These are phyloP conservation scores for Yarrowia keelungensis DNA, from an alignment of 805 yeast species.

Conservation along the genomic window DNA sequence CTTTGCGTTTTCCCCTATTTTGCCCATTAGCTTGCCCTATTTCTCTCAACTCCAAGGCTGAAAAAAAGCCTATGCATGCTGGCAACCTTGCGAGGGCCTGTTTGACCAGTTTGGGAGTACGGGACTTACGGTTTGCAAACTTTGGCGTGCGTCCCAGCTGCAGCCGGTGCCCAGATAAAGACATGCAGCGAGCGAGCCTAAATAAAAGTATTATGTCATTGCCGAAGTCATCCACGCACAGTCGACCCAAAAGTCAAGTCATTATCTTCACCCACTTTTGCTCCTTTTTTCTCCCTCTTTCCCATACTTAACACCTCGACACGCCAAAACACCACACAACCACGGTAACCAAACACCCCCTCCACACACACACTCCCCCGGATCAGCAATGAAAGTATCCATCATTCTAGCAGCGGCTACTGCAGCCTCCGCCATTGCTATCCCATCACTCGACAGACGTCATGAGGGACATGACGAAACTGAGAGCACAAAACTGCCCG, in stretches of 20 bases:
- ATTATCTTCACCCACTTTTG: constrained; percentile 7
- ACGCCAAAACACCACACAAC: not conserved
- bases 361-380: not conserved
- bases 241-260: constrained; percentile 4
- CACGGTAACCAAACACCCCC: too few relatives aligned
- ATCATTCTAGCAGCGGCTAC: not conserved
- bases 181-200: constrained; percentile 8
- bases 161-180: constrained; percentile 30
- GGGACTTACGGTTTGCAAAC: not conserved
- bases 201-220: constrained; percentile 34
- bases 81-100: too few relatives aligned
- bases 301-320: not conserved
- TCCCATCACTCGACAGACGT: not conserved
- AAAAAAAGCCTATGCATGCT: constrained; percentile 1
- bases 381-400: constrained; percentile 19
- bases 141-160: not conserved
- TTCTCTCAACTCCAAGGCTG: constrained; percentile 9
- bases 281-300: not conserved
- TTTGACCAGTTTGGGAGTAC: constrained; percentile 1
- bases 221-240: constrained; percentile 26
- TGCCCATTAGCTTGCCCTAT: constrained; percentile 9
- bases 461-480: constrained; percentile 17
- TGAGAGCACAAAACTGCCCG: not conserved
- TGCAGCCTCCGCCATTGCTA: constrained; percentile 11
- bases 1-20: not conserved